A percentile compares a stretch with the other conserved stretches of the same genome.
Conservation (phyloP, 164 flowering plant species). For the Dillenia suffruticosa region DNA sequence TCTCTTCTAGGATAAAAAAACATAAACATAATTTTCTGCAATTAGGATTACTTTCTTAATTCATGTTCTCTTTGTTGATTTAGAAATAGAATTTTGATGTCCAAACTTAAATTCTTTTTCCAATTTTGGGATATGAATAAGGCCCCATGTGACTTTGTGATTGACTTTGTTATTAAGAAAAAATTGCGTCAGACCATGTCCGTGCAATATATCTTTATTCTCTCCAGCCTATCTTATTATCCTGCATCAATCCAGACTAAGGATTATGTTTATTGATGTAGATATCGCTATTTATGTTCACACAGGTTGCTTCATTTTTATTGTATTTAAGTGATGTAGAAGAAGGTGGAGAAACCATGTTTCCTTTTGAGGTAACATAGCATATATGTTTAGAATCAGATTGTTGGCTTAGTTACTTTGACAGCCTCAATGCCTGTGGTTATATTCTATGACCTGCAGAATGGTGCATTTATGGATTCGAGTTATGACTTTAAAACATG, state of each 20-base stretch:
- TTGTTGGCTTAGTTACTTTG: neutral
- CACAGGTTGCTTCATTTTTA: constrained; percentile 79
- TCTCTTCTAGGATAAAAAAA: too few species aligned
- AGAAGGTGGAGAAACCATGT: constrained; percentile 92
- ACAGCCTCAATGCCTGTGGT: neutral
- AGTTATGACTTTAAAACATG: constrained; percentile 60
- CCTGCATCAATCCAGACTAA: too few species aligned
- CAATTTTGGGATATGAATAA: too few species aligned
- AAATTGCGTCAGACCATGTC: neutral
- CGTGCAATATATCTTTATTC: neutral
- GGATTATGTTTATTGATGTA: too few species aligned
- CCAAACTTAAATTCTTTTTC: too few species aligned
- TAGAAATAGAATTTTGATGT: too few species aligned
- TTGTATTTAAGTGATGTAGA: constrained; percentile 74
- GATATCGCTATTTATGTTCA: neutral
- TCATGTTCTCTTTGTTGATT: too few species aligned
- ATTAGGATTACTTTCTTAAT: too few species aligned
- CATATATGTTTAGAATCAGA: neutral
- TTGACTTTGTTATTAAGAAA: too few species aligned
- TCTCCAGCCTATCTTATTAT: neutral
- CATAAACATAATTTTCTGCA: too few species aligned
- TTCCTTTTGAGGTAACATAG: constrained; percentile 69
- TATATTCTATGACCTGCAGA: constrained; percentile 34
- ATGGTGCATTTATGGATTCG: constrained; percentile 50
- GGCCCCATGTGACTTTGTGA: too few species aligned